Evolutionary conservation across 371 early-diverging fungal species (phyloP).

Genomic region (Mucor piriformis): DNA sequence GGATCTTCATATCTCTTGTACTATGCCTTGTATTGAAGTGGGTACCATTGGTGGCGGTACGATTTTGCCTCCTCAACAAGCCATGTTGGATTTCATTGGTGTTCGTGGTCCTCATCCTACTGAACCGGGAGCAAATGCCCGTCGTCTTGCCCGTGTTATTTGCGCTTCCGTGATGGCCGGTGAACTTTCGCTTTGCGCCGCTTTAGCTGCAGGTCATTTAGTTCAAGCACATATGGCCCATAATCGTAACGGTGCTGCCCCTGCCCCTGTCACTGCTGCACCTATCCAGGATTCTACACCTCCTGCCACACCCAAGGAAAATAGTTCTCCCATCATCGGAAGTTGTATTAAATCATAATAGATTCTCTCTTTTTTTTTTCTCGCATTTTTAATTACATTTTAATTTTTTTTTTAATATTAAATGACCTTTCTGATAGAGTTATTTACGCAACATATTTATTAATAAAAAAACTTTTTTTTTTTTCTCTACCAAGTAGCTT

Average conservation of each 20-base stretch:
- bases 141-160: constrained; percentile 85
- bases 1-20: constrained; percentile 85
- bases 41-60: constrained; percentile 98
- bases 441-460: background rate
- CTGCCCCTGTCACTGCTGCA: constrained; percentile 6
- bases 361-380: background rate
- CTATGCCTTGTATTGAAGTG: constrained; percentile 96
- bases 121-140: constrained; percentile 86
- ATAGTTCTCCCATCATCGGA: constrained; percentile 5
- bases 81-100: constrained; percentile 88
- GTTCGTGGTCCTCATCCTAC: constrained; percentile 83
- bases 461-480: background rate
- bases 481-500: constrained; percentile 22
- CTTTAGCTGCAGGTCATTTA: constrained; percentile 83
- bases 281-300: constrained; percentile 21
- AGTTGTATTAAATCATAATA: constrained; percentile 16
- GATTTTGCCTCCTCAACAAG: constrained; percentile 80
- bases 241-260: constrained; percentile 2
- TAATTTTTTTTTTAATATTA: background rate
- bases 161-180: constrained; percentile 96
- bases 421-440: background rate
- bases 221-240: constrained; percentile 75
- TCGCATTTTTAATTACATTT: background rate
- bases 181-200: constrained; percentile 87
- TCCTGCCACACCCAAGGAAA: constrained; percentile 24